Conservation (phyloP, 1,284 basidiomycete species). For the Neonothopanus nambi region DNA sequence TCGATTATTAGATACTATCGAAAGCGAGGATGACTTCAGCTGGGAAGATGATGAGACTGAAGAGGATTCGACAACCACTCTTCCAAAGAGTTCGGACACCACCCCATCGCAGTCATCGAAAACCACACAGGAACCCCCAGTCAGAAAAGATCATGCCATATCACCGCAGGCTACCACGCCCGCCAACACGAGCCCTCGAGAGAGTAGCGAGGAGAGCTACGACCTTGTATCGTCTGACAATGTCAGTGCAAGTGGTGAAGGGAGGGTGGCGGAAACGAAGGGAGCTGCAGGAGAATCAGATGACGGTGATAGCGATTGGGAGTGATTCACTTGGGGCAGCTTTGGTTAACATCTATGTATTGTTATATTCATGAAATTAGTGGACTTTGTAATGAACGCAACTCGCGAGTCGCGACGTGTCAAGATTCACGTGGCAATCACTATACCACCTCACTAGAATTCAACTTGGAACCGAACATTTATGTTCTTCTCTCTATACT, state of each 20-base stretch:
- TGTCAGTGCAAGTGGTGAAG: slow-evolving; percentile 35
- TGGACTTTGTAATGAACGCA: too few relatives aligned
- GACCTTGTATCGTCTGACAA: slow-evolving; percentile 62
- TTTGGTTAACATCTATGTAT: background rate
- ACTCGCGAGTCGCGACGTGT: too few relatives aligned
- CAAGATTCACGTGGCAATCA: too few relatives aligned
- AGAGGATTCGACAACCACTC: slow-evolving; percentile 25
- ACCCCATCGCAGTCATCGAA: slow-evolving; percentile 15
- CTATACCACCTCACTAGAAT: too few relatives aligned
- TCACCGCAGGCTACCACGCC: slow-evolving; percentile 37
- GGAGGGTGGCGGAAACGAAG: slow-evolving; percentile 26
- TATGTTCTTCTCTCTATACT: too few relatives aligned
- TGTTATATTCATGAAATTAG: background rate
- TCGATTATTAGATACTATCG: slow-evolving; percentile 43
- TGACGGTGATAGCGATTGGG: slow-evolving; percentile 71
- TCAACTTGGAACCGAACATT: too few relatives aligned
- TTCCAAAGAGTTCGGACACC: slow-evolving; percentile 25
- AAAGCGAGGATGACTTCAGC: slow-evolving; percentile 75
- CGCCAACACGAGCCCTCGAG: slow-evolving; percentile 49
- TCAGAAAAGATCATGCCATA: slow-evolving; percentile 16
- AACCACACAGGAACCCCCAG: slow-evolving; percentile 18
- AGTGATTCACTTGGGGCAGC: slow-evolving; percentile 34
- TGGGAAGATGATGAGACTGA: slow-evolving; percentile 82
- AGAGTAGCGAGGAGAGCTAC: slow-evolving; percentile 71
- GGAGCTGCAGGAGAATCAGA: slow-evolving; percentile 28